These are phyloP conservation scores for Aspergillus pseudoterreus DNA, from an alignment of 2,329 filamentous ascomycete genomes.

Conservation along the genomic window DNA sequence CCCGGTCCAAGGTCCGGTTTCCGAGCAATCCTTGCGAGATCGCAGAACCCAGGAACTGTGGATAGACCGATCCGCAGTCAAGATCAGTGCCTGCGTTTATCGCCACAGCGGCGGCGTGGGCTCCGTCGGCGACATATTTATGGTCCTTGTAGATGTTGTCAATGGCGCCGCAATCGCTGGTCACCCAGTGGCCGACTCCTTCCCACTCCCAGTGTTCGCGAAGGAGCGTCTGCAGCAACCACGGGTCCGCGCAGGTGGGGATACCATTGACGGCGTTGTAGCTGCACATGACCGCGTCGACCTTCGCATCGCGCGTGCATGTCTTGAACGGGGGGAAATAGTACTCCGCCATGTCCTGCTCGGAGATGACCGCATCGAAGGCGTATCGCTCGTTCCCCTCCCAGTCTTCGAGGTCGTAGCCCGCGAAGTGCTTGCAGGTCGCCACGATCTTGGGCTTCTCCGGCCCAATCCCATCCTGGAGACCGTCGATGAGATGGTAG, in stretches of 20 bases:
- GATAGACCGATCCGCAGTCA: slow-evolving; percentile 46
- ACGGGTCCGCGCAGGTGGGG: slow-evolving; percentile 59
- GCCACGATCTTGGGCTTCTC: slow-evolving; percentile 41
- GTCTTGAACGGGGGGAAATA: slow-evolving; percentile 62
- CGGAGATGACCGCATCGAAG: slow-evolving; percentile 1
- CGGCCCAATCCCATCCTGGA: slow-evolving; percentile 42
- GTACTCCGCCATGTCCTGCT: slow-evolving; percentile 62
- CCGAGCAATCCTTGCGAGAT: slow-evolving; percentile 40
- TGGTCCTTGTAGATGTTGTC: slow-evolving; percentile 52
- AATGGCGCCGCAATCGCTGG: slow-evolving; percentile 61
- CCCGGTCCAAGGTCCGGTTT: slow-evolving; percentile 38
- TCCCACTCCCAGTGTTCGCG: slow-evolving; percentile 63
- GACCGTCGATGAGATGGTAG: slow-evolving; percentile 27
- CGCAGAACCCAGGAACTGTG: slow-evolving; percentile 34
- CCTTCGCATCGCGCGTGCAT: slow-evolving; percentile 56
- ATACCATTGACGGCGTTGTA: slow-evolving; percentile 62
- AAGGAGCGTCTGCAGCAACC: slow-evolving; percentile 57
- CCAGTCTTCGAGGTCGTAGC: slow-evolving; percentile 51
- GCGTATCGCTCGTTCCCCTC: slow-evolving; percentile 39
- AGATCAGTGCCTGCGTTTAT: slow-evolving; percentile 49
- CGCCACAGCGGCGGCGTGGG: slow-evolving; percentile 42
- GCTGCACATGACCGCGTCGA: slow-evolving; percentile 57
- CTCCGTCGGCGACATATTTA: slow-evolving; percentile 43
- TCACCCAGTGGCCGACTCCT: slow-evolving; percentile 56
- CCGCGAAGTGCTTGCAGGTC: slow-evolving; percentile 58